Base-by-base conservation (phyloP, 2,329 filamentous ascomycete species). In the Fusarium sp. region DNA sequence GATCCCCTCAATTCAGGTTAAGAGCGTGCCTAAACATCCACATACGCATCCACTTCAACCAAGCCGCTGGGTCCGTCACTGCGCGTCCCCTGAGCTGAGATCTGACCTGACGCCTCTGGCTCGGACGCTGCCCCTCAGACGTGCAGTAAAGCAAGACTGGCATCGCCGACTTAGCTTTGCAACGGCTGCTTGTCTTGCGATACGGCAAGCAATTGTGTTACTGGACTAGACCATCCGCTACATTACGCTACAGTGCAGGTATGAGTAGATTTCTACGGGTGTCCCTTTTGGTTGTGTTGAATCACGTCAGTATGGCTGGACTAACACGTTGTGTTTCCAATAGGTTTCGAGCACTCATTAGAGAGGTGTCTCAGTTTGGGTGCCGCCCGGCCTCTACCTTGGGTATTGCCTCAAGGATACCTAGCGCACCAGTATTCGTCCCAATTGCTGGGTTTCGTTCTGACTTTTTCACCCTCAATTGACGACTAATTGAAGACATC, bases 241-340 rank as follows among this genome's bases (percentile, higher is more conserved):
- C 20, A 11, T 22, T 54, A 40, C 22, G 45, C 40, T 27, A 61
- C 42, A 58, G 49, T 65, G 25, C 44, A 63, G 63, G 64, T 49
- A 40, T 16, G 15, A 24, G 50, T 64, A 59, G 51, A 58, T 53
- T 46, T 34, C 49, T 43, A 25, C 46, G 63, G 42, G 45, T 44
- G 10, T 45, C 20, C 46, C 24, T 46, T 42, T 66, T 71, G 51
- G 46, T 45, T 40, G 54, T 47, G 45, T 53, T 71, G 64, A 42
- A 46, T 53, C 22, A 42, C 34, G 47, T 50, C 22, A 46, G 42
- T 57, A 30, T 16, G 42, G 46, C 43, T 40, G 38, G 52, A 68
- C 68, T 71, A 59, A 71, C 55, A 71, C 34, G 51, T 56, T 58
- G 45, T 45, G 50, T 69, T 64, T 66, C 42, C 54, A 46, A 65